Base-by-base conservation (phyloP, 2,329 filamentous ascomycete species). In the Aspergillus persii region DNA sequence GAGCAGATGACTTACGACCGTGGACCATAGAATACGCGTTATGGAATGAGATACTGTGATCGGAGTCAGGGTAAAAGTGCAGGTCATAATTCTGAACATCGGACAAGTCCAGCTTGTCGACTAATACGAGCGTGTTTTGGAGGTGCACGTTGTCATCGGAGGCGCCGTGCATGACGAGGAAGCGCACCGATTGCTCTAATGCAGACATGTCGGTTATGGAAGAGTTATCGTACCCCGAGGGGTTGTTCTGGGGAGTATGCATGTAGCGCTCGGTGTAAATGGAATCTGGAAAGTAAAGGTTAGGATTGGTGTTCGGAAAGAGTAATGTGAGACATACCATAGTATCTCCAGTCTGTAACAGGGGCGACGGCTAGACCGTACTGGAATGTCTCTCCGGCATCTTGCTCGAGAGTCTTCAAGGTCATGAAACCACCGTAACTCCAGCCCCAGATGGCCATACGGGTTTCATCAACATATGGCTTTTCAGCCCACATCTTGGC, bases 281-380 rank as follows among this genome's bases (percentile, higher is more conserved):
- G 6, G 72, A 74, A 46, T 76, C 73, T 73, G 54, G 18, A 8
- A 2, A 39, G 46, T 64, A 49, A n/a, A n/a, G 15, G 36, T 41
- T 12, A 41, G 36, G 7, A 41, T n/a, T 3, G 15, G 15, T 15
- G 27, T 4, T 46, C 11, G 23, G 23, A n/a, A 33, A 8, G 15
- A 6, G 3, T 12, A 33, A 4, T 59, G 36, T 9, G 36, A n/a
- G 5, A 41, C 66, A 61, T 75, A 83, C 81, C 85, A 77, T 99
- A 99, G 77, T 90, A 96, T 58, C 90, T 85, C 95, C 95, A 99
- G 76, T 99, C 93, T 0, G 94, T 98, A n/a, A 99, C 95, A 18
- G 95, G 95, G 1, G 95, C 95, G 54, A 99, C 96, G 6, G 96
- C 92, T 90, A 99, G 96, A 67, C 95, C 96, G 74, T 99, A 99